phyloP scores from a whole-genome alignment of 257 asterid genomes.

The Ilex asprella region DNA sequence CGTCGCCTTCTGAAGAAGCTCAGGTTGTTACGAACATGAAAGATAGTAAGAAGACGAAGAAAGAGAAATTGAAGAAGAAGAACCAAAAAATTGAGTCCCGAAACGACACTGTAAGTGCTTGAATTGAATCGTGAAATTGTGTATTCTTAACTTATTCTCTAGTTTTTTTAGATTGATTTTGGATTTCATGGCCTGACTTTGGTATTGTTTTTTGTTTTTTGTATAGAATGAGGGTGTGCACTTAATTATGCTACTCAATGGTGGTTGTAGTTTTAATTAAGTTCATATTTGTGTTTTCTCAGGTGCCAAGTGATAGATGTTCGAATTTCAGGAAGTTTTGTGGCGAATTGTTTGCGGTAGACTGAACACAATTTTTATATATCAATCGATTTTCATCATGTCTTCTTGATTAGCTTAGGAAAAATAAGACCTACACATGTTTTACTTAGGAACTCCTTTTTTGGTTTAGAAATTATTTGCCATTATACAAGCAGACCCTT shows the following conservation, averaged over 20 bases:
- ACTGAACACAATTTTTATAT: neutral
- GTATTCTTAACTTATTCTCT: neutral
- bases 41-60: conserved; percentile 33
- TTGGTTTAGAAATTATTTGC: no score
- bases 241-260: neutral
- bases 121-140: neutral
- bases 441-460: neutral
- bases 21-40: conserved; percentile 26
- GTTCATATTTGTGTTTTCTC: conserved; percentile 6
- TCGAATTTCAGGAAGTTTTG: conserved; percentile 47
- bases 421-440: neutral
- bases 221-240: neutral
- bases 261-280: conserved; percentile 8
- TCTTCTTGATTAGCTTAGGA: neutral
- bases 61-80: conserved; percentile 33
- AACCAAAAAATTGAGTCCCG: conserved; percentile 18
- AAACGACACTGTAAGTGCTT: conserved; percentile 31
- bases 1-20: neutral
- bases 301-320: conserved; percentile 45
- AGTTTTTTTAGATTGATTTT: no score
- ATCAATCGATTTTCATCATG: neutral
- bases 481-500: no score
- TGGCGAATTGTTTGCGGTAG: conserved; percentile 59
- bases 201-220: neutral
- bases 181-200: neutral